Base-by-base conservation (phyloP, 306 rosid genomes). In the Cucurbita moschata region DNA sequence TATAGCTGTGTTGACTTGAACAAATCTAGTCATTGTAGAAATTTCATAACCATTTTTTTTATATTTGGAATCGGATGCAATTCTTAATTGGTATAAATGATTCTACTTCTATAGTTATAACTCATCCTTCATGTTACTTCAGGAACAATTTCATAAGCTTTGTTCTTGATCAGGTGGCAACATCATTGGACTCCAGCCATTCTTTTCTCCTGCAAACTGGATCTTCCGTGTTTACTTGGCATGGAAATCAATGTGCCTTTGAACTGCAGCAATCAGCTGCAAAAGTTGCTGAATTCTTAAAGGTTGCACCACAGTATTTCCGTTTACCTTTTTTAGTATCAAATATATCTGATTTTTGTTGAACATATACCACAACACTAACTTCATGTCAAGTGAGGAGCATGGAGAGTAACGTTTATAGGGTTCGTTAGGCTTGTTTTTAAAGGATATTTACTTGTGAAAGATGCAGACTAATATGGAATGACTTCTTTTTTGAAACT, bases 181-280 rank as follows among this genome's bases (percentile, higher is more conserved):
- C 91, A 42, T 95, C 97, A 8, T 80, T 95, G 87, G 92, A 83
- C 85, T 83, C 99, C 64, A 77, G 82, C 8, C 92, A 89, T 82
- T 89, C 90, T 71, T 95, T 87, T 81, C 68, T 95, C 70, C 83
- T 95, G 78, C 99, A 91, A 86, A 83, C 97, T 81, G 92, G 93
- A 73, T 85, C 96, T 77, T 77, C 97, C 42, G 61, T 91, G 78
- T 95, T 95, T 78, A 82, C 82, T 60, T 95, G 99, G 99, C 94
- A 88, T 76, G 99, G 99, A 84, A 95, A 83, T 79, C 97, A 91
- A 81, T 82, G 88, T 77, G 77, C 91, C 43, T 68, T 83, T 79
- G 99, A 94, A 72, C 97, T 91, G 88, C 99, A 94, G 84, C 97
- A 87, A 80, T 87, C 88, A 71, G 95, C 88, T 18, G 88, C 92